A percentile compares a stretch with the other conserved stretches of the same genome.
These are phyloP conservation scores for Mycosphaerella arachidis DNA, from an alignment of 2,329 filamentous ascomycete genomes.

Conservation along the genomic window DNA sequence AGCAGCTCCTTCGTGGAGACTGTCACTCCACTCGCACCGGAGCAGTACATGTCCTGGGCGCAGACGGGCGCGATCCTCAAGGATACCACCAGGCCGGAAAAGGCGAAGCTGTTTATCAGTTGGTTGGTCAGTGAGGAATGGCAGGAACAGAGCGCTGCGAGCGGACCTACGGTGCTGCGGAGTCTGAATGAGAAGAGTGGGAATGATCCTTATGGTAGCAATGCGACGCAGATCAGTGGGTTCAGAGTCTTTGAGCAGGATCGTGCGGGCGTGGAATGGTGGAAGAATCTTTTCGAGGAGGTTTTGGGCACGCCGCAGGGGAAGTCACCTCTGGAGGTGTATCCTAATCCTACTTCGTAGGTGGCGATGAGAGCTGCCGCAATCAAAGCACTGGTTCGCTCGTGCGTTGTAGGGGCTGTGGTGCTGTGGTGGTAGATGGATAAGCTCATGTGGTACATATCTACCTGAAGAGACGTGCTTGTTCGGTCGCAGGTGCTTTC, in stretches of 20 bases:
- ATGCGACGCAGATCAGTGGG: conserved; percentile 11
- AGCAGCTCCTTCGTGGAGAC: neutral
- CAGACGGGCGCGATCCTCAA: conserved; percentile 46
- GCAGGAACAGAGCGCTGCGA: conserved; percentile 6
- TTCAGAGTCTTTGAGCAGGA: conserved; percentile 16
- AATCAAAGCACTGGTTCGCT: too few species aligned
- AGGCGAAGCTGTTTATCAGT: conserved; percentile 46
- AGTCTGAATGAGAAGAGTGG: conserved; percentile 12
- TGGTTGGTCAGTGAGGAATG: conserved; percentile 25
- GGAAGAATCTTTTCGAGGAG: conserved; percentile 23
- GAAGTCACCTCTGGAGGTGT: conserved; percentile 11
- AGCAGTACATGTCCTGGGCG: conserved; percentile 44
- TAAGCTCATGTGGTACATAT: too few species aligned
- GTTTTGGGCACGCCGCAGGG: conserved; percentile 19
- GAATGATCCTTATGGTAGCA: conserved; percentile 5
- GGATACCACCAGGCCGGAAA: conserved; percentile 43
- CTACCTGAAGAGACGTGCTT: too few species aligned
- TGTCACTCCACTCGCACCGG: conserved; percentile 18
- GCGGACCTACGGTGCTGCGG: conserved; percentile 1
- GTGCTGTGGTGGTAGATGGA: too few species aligned
- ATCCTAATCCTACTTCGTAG: conserved; percentile 6
- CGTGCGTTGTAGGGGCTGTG: too few species aligned
- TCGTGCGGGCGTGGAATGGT: conserved; percentile 18
- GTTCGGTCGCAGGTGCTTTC: too few species aligned
- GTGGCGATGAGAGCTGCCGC: too few species aligned